Evolutionary conservation across 192 early-diverging fungal species (phyloP).

Genomic region (Coemansia sp.): DNA sequence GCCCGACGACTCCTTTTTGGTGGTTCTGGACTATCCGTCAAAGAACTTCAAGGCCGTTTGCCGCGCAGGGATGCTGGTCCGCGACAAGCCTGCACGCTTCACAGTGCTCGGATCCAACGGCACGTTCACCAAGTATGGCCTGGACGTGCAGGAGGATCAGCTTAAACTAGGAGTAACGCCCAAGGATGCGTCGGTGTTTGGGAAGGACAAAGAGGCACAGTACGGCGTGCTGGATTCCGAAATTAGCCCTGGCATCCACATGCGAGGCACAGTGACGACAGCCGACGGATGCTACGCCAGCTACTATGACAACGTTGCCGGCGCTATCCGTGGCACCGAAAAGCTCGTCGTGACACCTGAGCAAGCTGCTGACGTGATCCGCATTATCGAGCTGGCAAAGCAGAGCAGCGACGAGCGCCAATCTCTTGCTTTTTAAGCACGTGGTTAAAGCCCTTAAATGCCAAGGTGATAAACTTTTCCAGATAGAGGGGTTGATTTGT

Average conservation of each 20-base stretch:
- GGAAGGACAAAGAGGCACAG: slow-evolving; percentile 52
- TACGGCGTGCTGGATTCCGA: slow-evolving; percentile 61
- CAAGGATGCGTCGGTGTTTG: slow-evolving; percentile 48
- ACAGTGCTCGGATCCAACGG: slow-evolving; percentile 69
- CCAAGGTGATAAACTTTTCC: too few relatives aligned
- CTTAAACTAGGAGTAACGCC: slow-evolving; percentile 66
- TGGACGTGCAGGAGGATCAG: slow-evolving; percentile 76
- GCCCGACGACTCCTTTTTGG: slow-evolving; percentile 65
- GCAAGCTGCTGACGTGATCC: slow-evolving; percentile 65
- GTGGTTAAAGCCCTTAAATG: slow-evolving; percentile 1
- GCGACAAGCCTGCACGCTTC: slow-evolving; percentile 63
- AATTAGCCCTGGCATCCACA: slow-evolving; percentile 44
- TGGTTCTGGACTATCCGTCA: slow-evolving; percentile 60
- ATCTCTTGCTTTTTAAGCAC: slow-evolving; percentile 49
- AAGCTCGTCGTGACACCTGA: slow-evolving; percentile 62
- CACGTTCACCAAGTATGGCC: slow-evolving; percentile 62
- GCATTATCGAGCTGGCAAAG: slow-evolving; percentile 68
- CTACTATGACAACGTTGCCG: slow-evolving; percentile 67
- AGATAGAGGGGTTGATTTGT: too few relatives aligned
- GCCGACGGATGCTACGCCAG: slow-evolving; percentile 59
- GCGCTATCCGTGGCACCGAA: slow-evolving; percentile 55
- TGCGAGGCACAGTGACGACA: slow-evolving; percentile 58
- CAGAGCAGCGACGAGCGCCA: slow-evolving; percentile 60
- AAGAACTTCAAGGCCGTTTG: slow-evolving; percentile 62
- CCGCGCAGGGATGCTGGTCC: slow-evolving; percentile 69